These are phyloP conservation scores for Coccomyxa subellipsoidea DNA, from an alignment of 163 green algal genomes.

Conservation along the genomic window DNA sequence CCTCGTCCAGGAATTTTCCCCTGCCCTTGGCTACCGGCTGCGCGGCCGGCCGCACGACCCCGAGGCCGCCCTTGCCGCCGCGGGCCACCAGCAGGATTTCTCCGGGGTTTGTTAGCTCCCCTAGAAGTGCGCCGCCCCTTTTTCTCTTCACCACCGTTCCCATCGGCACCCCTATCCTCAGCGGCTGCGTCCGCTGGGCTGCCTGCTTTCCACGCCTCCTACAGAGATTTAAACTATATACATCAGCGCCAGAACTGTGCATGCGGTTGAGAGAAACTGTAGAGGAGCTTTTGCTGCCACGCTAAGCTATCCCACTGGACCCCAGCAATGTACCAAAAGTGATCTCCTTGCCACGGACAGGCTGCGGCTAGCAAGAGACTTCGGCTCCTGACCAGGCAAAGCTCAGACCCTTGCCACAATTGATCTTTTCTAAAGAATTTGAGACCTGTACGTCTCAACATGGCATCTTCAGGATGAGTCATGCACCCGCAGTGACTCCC, in stretches of 20 bases:
- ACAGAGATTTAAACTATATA: too few relatives aligned
- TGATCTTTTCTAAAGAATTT: too few relatives aligned
- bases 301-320: too few relatives aligned
- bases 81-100: slow-evolving; percentile 24
- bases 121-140: slow-evolving; percentile 47
- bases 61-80: slow-evolving; percentile 21
- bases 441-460: too few relatives aligned
- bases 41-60: slow-evolving; percentile 11
- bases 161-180: slow-evolving; percentile 63
- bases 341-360: too few relatives aligned
- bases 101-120: slow-evolving; percentile 56
- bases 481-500: too few relatives aligned
- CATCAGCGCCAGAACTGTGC: too few relatives aligned
- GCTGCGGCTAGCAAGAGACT: too few relatives aligned
- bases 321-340: too few relatives aligned
- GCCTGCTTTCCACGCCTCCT: slow-evolving; percentile 40
- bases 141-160: slow-evolving; percentile 85
- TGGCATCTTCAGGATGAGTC: too few relatives aligned
- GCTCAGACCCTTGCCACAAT: neutral
- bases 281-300: too few relatives aligned
- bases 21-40: neutral
- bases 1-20: neutral
- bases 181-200: slow-evolving; percentile 36
- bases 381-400: slow-evolving; percentile 23
- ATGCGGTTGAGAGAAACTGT: too few relatives aligned